Evolutionary conservation across 768 basidiomycete species (phyloP).

Genomic region (Paxillus ammoniavirescens): DNA sequence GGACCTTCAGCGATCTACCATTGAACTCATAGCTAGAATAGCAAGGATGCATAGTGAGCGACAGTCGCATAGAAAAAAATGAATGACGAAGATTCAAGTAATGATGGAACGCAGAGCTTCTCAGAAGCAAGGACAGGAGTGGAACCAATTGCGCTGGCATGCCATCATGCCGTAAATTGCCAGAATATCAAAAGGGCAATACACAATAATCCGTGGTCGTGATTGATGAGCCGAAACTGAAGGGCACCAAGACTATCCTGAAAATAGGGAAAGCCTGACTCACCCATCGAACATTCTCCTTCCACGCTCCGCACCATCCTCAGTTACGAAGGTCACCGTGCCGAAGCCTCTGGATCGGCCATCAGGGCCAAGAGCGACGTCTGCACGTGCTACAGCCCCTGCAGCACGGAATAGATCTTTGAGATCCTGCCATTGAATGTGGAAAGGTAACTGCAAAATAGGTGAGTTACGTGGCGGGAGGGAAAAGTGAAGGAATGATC

Average conservation of each 20-base stretch:
- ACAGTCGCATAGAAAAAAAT: not conserved
- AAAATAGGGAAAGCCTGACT: constrained; percentile 23
- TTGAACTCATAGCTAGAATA: constrained; percentile 76
- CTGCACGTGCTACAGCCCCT: constrained; percentile 87
- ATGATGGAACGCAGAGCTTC: not conserved
- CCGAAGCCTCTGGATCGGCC: constrained; percentile 92
- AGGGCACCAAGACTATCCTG: not conserved
- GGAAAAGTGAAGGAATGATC: not conserved
- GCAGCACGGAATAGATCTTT: constrained; percentile 94
- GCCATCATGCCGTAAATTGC: too few relatives aligned
- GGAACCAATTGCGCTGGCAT: not conserved
- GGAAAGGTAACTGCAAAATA: constrained; percentile 75
- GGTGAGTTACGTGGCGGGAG: constrained; percentile 14
- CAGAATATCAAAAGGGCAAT: too few relatives aligned
- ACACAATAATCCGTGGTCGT: too few relatives aligned
- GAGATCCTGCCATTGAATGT: constrained; percentile 97
- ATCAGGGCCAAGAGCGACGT: constrained; percentile 85
- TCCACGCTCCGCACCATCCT: constrained; percentile 81
- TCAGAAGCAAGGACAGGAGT: not conserved
- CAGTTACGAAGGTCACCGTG: constrained; percentile 82
- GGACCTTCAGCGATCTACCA: constrained; percentile 84
- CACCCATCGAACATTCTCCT: constrained; percentile 90
- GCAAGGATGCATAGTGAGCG: constrained; percentile 7
- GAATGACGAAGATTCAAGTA: not conserved
- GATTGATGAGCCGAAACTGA: not conserved